phyloP scores from a whole-genome alignment of 257 asterid species.

The Nemophila menziesii region DNA sequence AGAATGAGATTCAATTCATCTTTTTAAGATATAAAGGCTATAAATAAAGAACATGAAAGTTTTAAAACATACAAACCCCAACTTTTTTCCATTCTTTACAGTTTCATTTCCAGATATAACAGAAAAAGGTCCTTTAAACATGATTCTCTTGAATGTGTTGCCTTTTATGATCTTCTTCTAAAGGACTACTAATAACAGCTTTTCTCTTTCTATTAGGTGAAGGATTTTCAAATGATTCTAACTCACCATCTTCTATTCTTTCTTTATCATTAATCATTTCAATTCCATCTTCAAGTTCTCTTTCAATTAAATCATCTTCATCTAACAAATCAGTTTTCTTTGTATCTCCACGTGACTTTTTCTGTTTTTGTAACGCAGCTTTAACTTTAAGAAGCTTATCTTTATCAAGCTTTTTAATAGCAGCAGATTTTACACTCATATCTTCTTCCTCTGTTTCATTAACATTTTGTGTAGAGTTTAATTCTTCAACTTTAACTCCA shows the following conservation, averaged over 20 bases:
- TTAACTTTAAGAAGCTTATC: conserved; percentile 74
- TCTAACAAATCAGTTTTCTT: conserved; percentile 45
- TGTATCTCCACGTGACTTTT: conserved; percentile 62
- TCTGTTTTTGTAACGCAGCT: conserved; percentile 58
- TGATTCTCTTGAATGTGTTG: neutral
- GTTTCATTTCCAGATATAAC: too few relatives aligned
- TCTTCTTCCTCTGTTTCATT: neutral
- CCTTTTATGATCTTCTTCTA: conserved; percentile 16
- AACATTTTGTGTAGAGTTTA: too few relatives aligned
- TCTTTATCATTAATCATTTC: conserved; percentile 49
- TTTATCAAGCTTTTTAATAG: conserved; percentile 39
- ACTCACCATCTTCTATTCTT: conserved; percentile 77
- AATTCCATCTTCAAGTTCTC: conserved; percentile 63
- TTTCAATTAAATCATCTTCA: conserved; percentile 58
- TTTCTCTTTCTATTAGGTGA: conserved; percentile 61
- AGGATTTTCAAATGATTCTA: conserved; percentile 35
- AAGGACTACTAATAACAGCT: conserved; percentile 57
- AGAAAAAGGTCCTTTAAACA: too few relatives aligned
- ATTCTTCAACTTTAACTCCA: too few relatives aligned
- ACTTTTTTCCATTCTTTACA: too few relatives aligned
- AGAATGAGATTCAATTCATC: too few relatives aligned
- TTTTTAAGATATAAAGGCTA: too few relatives aligned
- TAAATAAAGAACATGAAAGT: too few relatives aligned
- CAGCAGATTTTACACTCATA: conserved; percentile 12
- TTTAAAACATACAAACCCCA: too few relatives aligned